These are phyloP conservation scores for Trametopsis cervina DNA, from an alignment of 768 basidiomycete species.

Conservation along the genomic window DNA sequence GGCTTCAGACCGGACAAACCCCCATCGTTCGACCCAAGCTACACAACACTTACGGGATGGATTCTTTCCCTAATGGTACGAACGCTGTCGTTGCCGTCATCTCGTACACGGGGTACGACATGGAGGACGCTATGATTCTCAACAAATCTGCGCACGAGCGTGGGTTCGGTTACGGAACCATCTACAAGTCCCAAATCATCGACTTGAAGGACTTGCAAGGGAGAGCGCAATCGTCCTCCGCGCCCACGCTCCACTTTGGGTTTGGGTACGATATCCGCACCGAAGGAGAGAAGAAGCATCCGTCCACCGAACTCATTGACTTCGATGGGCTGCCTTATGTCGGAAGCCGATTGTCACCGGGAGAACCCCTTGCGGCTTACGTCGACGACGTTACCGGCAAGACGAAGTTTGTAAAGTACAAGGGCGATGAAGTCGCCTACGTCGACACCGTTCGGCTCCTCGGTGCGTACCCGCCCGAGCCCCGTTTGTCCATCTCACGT, in stretches of 20 bases:
- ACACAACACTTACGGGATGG: conserved; percentile 96
- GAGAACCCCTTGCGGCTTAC: conserved; percentile 82
- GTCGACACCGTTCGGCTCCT: conserved; percentile 89
- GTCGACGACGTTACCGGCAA: conserved; percentile 77
- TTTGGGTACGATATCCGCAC: conserved; percentile 67
- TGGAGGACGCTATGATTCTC: conserved; percentile 99
- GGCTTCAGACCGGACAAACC: conserved; percentile 90
- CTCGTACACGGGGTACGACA: conserved; percentile 99
- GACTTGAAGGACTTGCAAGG: conserved; percentile 81
- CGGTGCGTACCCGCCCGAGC: conserved; percentile 39
- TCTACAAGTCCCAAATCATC: conserved; percentile 91
- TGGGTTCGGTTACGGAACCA: conserved; percentile 92
- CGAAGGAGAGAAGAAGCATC: conserved; percentile 40
- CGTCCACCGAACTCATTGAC: conserved; percentile 53
- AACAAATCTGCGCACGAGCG: conserved; percentile 99
- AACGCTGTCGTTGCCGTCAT: conserved; percentile 99
- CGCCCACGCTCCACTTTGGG: conserved; percentile 85
- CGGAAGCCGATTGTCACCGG: conserved; percentile 60
- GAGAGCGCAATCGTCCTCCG: conserved; percentile 44
- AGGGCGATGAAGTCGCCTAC: conserved; percentile 88
- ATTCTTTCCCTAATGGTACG: conserved; percentile 95
- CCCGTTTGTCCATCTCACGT: conserved; percentile 1
- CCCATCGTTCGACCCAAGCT: conserved; percentile 89
- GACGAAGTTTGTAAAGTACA: conserved; percentile 89
- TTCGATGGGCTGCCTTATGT: conserved; percentile 79